phyloP scores from a whole-genome alignment of 164 flowering plant genomes.

The Aristolochia contorta region DNA sequence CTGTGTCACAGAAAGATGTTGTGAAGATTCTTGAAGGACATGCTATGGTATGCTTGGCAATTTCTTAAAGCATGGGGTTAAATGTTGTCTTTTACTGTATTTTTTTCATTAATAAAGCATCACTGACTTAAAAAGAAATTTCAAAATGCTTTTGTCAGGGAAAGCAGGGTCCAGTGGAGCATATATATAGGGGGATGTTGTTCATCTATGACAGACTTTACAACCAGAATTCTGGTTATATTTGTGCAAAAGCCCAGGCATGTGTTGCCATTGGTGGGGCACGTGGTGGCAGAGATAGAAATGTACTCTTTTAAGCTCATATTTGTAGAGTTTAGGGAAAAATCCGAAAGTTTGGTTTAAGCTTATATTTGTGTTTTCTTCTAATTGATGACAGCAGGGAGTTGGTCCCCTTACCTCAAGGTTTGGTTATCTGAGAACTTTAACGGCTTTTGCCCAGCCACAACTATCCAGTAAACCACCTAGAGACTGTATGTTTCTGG shows the following conservation, averaged over 20 bases:
- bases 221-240: conserved; percentile 95
- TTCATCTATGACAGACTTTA: conserved; percentile 92
- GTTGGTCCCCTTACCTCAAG: conserved; percentile 40
- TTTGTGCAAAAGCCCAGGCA: conserved; percentile 77
- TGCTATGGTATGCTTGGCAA: conserved; percentile 43
- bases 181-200: conserved; percentile 70
- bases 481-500: conserved; percentile 47
- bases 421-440: conserved; percentile 39
- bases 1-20: conserved; percentile 72
- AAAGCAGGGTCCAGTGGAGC: conserved; percentile 95
- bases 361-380: not conserved
- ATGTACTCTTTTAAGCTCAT: conserved; percentile 31
- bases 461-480: conserved; percentile 60
- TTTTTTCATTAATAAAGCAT: too few relatives aligned
- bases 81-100: not conserved
- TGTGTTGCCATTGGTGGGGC: conserved; percentile 83
- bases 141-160: conserved; percentile 36
- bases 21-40: conserved; percentile 86
- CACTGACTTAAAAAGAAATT: too few relatives aligned
- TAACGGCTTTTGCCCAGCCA: conserved; percentile 35
- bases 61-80: too few relatives aligned
- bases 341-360: not conserved
- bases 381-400: conserved; percentile 29
- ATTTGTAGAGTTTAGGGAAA: not conserved
- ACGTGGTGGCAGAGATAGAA: conserved; percentile 56